Conservation (phyloP, 148 eudicot genomes). For the Rhododendron ferrugineum region DNA sequence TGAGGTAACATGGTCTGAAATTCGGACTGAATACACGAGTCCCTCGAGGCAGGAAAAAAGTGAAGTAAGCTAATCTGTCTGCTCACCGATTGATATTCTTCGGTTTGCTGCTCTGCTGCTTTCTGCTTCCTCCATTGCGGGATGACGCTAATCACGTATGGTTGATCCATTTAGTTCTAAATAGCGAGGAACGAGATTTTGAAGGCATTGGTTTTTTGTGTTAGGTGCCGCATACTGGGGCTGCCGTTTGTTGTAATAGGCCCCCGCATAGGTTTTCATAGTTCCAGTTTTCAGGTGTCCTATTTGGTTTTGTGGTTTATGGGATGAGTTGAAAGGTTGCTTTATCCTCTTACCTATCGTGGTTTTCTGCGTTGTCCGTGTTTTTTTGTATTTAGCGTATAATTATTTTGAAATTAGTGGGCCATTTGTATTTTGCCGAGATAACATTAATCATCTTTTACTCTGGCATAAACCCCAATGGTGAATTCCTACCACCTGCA, state of each 20-base stretch:
- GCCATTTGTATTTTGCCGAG: neutral
- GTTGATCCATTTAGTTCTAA: neutral
- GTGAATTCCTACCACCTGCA: neutral
- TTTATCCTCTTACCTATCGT: neutral
- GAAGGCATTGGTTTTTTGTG: conserved; percentile 26
- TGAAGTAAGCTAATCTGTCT: conserved; percentile 16
- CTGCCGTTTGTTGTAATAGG: conserved; percentile 14
- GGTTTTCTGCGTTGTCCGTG: conserved; percentile 12
- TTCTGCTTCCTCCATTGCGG: conserved; percentile 11
- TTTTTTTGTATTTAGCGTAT: conserved; percentile 16
- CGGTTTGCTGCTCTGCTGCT: neutral
- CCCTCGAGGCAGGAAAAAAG: conserved; percentile 42
- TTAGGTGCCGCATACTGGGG: conserved; percentile 25
- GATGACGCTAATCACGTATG: neutral
- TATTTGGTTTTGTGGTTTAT: conserved; percentile 13
- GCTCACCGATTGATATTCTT: neutral
- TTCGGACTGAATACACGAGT: conserved; percentile 67
- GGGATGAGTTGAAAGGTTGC: conserved; percentile 4
- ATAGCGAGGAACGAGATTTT: conserved; percentile 9
- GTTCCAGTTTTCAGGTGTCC: conserved; percentile 4
- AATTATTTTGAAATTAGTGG: conserved; percentile 4
- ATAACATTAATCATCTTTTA: neutral
- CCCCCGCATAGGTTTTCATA: conserved; percentile 6
- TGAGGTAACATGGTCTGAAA: conserved; percentile 45
- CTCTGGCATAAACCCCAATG: neutral